These are phyloP conservation scores for Neurospora pannonica DNA, from an alignment of 495 filamentous ascomycete species.

Conservation along the genomic window DNA sequence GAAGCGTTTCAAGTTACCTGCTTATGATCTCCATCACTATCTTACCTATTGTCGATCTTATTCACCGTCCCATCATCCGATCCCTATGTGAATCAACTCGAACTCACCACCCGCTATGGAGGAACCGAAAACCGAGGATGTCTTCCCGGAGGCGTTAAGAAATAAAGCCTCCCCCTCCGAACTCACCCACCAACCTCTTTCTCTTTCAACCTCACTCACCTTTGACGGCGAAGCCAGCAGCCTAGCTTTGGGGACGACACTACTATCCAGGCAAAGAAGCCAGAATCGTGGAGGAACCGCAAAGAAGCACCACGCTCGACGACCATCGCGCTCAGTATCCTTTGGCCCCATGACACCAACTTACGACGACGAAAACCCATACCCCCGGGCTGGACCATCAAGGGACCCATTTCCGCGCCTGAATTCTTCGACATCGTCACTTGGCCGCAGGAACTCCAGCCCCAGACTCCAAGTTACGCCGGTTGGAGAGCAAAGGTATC, in stretches of 20 bases:
- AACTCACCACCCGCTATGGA: background rate
- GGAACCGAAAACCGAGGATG: background rate
- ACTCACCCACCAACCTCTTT: background rate
- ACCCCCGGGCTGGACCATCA: background rate
- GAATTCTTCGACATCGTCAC: background rate
- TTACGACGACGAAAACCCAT: background rate
- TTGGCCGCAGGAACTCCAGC: slow-evolving; percentile 11
- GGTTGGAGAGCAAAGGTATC: slow-evolving; percentile 24
- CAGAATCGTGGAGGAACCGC: background rate
- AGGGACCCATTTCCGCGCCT: background rate
- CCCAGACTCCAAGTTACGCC: slow-evolving; percentile 5
- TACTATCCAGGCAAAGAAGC: background rate
- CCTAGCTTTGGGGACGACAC: background rate
- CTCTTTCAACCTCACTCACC: background rate
- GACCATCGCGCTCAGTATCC: background rate
- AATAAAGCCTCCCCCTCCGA: background rate
- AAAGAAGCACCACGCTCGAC: background rate
- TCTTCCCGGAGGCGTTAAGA: background rate
- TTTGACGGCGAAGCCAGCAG: background rate
- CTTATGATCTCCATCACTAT: background rate
- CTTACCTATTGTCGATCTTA: background rate
- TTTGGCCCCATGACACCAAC: background rate
- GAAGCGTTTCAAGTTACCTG: background rate
- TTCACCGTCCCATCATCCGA: background rate
- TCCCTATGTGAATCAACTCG: background rate